Percentiles rank a stretch among this genome's conserved stretches.
phyloP scores from a whole-genome alignment of 2,329 filamentous ascomycete genomes.

The Tolypocladium amazonense region DNA sequence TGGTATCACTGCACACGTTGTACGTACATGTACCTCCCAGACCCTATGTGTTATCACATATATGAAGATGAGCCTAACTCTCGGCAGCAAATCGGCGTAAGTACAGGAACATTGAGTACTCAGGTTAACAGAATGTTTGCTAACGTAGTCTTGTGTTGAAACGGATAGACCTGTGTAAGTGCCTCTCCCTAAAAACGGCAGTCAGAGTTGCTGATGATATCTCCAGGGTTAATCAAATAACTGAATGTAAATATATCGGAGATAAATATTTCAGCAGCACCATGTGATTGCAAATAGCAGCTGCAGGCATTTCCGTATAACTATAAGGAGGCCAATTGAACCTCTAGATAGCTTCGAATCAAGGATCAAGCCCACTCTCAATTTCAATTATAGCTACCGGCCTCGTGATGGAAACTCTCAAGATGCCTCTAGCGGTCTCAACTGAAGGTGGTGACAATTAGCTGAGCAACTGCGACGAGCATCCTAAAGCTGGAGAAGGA shows the following conservation, averaged over 20 bases:
- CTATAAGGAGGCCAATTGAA: neutral
- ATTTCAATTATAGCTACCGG: neutral
- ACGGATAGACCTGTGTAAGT: neutral
- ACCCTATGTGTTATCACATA: neutral
- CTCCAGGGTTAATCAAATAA: neutral
- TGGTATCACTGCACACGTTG: neutral
- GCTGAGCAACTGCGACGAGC: no score
- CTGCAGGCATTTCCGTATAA: neutral
- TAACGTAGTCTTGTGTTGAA: neutral
- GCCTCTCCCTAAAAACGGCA: neutral
- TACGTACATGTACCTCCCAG: neutral
- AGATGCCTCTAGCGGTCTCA: neutral
- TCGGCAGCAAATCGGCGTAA: neutral
- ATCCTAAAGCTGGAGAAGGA: no score
- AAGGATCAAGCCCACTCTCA: neutral
- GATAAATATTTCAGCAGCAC: neutral
- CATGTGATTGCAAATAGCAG: neutral
- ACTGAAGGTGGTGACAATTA: neutral
- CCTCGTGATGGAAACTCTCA: neutral
- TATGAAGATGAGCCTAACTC: neutral
- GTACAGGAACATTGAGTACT: neutral
- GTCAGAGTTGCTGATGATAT: neutral
- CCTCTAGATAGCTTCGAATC: neutral
- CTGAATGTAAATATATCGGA: neutral
- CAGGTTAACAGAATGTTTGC: neutral